These are phyloP conservation scores for Cytospora paraplurivora DNA, from an alignment of 2,329 filamentous ascomycete species.

Conservation along the genomic window DNA sequence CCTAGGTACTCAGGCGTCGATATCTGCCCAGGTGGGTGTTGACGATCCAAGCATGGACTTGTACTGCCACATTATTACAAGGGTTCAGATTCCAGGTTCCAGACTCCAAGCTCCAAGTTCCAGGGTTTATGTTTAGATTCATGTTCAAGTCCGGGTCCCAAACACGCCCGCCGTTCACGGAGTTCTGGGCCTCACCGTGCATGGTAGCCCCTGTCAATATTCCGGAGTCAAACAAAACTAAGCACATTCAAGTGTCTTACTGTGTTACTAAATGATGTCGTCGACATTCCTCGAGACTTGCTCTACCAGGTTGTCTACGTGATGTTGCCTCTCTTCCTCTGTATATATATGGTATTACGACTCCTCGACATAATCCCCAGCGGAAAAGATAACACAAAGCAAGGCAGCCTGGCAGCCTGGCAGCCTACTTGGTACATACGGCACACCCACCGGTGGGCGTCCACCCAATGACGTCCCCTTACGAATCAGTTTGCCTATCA, in stretches of 20 bases:
- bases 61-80: neutral
- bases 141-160: no score
- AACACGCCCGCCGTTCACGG: no score
- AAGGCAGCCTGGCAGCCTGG: neutral
- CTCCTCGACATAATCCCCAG: neutral
- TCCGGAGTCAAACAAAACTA: neutral
- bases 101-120: no score
- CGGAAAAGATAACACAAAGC: neutral
- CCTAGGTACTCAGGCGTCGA: neutral
- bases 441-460: neutral
- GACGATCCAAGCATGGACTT: neutral
- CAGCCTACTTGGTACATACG: neutral
- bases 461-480: constrained; percentile 1
- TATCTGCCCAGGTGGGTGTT: neutral
- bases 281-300: neutral
- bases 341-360: neutral
- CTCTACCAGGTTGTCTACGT: no score
- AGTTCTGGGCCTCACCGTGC: neutral
- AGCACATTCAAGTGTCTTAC: neutral
- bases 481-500: neutral
- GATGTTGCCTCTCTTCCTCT: no score
- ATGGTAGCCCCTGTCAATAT: neutral
- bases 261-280: neutral
- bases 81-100: neutral
- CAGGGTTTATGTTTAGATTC: no score